Evolutionary conservation across 2,329 filamentous ascomycete species (phyloP), one percentile per base, ranked within the genome.

Genomic region (Fusarium tricinctum): DNA sequence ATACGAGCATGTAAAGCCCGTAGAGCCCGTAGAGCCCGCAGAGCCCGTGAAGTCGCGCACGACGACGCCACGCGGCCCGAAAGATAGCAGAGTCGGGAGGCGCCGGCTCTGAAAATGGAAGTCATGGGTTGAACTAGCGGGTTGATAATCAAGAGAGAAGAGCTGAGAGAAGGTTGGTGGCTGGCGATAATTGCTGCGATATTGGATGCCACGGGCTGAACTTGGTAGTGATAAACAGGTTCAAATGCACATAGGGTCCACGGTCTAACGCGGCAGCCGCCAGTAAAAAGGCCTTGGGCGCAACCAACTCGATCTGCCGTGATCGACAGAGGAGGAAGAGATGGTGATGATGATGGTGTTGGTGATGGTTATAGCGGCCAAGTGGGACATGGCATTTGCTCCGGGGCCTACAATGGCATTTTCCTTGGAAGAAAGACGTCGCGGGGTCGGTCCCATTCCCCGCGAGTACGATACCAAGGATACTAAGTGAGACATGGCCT

Each of bases 401-500:
- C 42, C 32, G 20, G 30, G 23, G 28, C 28, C 35, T 30, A 43
- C 30, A 35, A 58, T 60, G 43, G 45, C 9, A 65, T 64, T 12
- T 51, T 55, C 13, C 35, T 30, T 46, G 43, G 43, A 43, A 57
- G 56, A 45, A 17, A 15, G 48, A 46, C 57, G 56, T 57, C 54
- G 63, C 66, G 55, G 66, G 54, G 70, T 47, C 62, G 63, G 59
- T 51, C 39, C 35, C 47, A 38, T 33, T 49, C 40, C 51, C 66
- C 66, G 57, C 32, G 46, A n/a, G 47, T 65, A 47, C 60, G 52
- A 49, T 48, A 54, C 46, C 57, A 49, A 47, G 68, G 52, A 49
- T 48, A 54, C 46, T 55, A 47, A 47, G 68, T 75, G 71, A 77
- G 75, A 77, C 75, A 75, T 33, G 28, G 28, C 9, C 28, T 30